Base-by-base conservation (phyloP, 140 eudicot species). In the Ambrosia hybrid region DNA sequence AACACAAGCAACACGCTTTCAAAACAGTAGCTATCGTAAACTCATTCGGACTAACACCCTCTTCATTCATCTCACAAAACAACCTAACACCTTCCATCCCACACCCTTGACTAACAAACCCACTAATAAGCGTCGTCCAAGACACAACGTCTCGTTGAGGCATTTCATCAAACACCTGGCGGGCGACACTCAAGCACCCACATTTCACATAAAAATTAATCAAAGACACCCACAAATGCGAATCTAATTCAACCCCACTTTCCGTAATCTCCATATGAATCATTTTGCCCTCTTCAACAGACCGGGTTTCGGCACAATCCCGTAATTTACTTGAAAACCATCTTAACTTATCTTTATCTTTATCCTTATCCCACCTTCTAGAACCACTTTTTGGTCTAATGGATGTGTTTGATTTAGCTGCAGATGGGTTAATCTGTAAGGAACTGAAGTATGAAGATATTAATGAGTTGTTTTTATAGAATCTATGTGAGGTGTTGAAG, bases 171-270 rank as follows among this genome's bases (percentile, higher is more conserved):
- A 90, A 80, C 84, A 81, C 85, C 39, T 72, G 63, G 61, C 80
- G 73, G 0, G 87, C 92, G 38, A 33, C 53, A 26, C 48, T 74
- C 71, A 85, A 79, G 49, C 80, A 76, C 81, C 86, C 81, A 72
- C 91, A 87, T 55, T 90, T 90, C 0, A 84, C 87, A 46, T 89
- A 89, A 41, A 83, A 86, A 56, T 85, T 89, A 37, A 89, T 87
- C 84, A 89, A 66, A 26, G 93, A 86, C 62, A 82, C 83, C 88
- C 90, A 89, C 51, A 86, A 70, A 83, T 89, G 91, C 30, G 78
- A 56, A 86, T 89, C 96, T 0, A 83, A 80, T 33, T 84, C 85
- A 11, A 76, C 62, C 67, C 74, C 88, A 64, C 79, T 84, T 41
- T 74, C 87, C 30, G 70, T 38, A 33, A 89, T 70, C 69, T 73